Conservation (phyloP, 768 basidiomycete genomes). For the Hemileccinum rubropunctum region DNA sequence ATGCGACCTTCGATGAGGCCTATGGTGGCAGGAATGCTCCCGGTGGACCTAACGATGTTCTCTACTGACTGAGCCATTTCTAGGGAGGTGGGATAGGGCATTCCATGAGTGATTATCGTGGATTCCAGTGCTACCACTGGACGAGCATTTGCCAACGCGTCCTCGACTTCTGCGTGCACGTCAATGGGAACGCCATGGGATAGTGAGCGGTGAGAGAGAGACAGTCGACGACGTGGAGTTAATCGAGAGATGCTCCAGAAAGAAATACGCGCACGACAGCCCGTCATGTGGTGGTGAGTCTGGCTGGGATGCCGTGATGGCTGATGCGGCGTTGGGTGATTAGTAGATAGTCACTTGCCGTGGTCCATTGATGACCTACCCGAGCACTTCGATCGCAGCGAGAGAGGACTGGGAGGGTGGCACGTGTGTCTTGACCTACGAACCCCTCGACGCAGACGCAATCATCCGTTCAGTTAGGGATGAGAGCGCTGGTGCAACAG, state of each 20-base stretch:
- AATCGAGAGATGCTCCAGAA: slow-evolving; percentile 3
- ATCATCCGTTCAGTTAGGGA: slow-evolving; percentile 64
- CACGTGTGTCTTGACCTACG: slow-evolving; percentile 55
- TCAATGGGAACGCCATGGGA: slow-evolving; percentile 46
- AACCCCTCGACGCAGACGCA: slow-evolving; percentile 49
- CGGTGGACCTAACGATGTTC: slow-evolving; percentile 65
- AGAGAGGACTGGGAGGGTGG: slow-evolving; percentile 23
- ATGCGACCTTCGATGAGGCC: slow-evolving; percentile 79
- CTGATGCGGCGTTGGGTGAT: no score
- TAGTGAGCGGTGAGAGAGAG: neutral
- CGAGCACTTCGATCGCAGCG: slow-evolving; percentile 25
- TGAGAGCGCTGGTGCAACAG: slow-evolving; percentile 67
- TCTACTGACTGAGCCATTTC: slow-evolving; percentile 72
- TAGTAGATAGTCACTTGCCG: neutral
- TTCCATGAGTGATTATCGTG: slow-evolving; percentile 89
- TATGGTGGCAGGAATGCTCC: slow-evolving; percentile 89
- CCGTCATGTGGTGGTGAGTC: neutral
- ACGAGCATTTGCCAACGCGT: slow-evolving; percentile 62
- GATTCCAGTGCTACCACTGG: slow-evolving; percentile 92
- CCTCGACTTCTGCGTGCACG: slow-evolving; percentile 78
- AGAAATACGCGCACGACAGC: slow-evolving; percentile 2
- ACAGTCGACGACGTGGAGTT: slow-evolving; percentile 3
- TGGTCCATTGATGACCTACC: slow-evolving; percentile 18
- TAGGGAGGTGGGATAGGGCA: slow-evolving; percentile 78
- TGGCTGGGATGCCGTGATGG: neutral